Percentiles rank a stretch among this genome's conserved stretches.
Evolutionary conservation across 2,329 filamentous ascomycete genomes (phyloP).

Genomic region (Pseudocercospora crystallina): DNA sequence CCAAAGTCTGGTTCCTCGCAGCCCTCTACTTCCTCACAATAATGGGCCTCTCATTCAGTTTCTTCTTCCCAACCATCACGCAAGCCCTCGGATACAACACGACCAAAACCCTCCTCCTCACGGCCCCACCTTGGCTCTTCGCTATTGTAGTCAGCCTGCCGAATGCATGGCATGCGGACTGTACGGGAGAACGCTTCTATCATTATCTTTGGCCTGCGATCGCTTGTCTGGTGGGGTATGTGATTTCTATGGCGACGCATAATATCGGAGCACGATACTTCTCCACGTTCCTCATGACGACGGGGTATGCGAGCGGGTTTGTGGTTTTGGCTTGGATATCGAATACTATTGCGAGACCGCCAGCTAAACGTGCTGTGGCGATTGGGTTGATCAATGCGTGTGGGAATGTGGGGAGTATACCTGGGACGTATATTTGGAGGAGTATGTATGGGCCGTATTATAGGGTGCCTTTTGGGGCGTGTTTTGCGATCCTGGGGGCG

Average conservation of each 20-base stretch:
- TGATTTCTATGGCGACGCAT: slow-evolving; percentile 16
- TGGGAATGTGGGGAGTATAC: slow-evolving; percentile 19
- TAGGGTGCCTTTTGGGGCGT: slow-evolving; percentile 8
- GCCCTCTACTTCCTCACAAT: slow-evolving; percentile 22
- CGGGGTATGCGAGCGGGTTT: slow-evolving; percentile 11
- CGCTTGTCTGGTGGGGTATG: slow-evolving; percentile 50
- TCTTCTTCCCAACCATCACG: slow-evolving; percentile 32
- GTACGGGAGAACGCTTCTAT: slow-evolving; percentile 36
- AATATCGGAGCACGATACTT: slow-evolving; percentile 23
- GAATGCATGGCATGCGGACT: slow-evolving; percentile 39
- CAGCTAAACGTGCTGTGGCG: slow-evolving; percentile 27
- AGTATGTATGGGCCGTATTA: slow-evolving; percentile 13
- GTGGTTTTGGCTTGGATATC: slow-evolving; percentile 60
- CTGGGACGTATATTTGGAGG: slow-evolving; percentile 16
- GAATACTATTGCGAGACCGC: slow-evolving; percentile 23
- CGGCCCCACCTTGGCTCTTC: slow-evolving; percentile 35
- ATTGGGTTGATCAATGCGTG: slow-evolving; percentile 28
- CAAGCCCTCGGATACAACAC: slow-evolving; percentile 34
- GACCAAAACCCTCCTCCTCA: slow-evolving; percentile 34
- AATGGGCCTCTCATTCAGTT: slow-evolving; percentile 30
- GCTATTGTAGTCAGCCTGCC: slow-evolving; percentile 33
- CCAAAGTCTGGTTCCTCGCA: slow-evolving; percentile 21
- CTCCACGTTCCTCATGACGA: slow-evolving; percentile 14
- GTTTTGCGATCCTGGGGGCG: slow-evolving; percentile 7
- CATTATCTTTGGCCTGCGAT: slow-evolving; percentile 56